Evolutionary conservation across 805 yeast genomes (phyloP).

Genomic region (Candida cerambycidarum): DNA sequence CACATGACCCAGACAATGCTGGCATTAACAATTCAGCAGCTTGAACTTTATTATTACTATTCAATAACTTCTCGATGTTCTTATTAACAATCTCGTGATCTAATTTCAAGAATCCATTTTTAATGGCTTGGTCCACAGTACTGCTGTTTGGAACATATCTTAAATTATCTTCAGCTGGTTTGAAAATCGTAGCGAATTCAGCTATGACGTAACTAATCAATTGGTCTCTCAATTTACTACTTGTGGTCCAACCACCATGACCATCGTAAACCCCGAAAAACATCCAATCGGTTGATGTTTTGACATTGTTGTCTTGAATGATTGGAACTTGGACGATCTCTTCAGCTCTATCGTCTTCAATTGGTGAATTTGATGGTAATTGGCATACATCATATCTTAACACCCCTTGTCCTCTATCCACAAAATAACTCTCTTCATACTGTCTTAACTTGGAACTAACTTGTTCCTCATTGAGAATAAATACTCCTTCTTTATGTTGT

Average conservation of each 20-base stretch:
- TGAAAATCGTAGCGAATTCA: slow-evolving; percentile 68
- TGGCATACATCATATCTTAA: slow-evolving; percentile 86
- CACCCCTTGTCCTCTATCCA: slow-evolving; percentile 86
- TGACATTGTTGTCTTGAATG: slow-evolving; percentile 56
- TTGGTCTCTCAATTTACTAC: slow-evolving; percentile 78
- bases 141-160: slow-evolving; percentile 67
- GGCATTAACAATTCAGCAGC: slow-evolving; percentile 82
- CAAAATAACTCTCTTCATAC: slow-evolving; percentile 74
- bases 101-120: slow-evolving; percentile 73
- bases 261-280: slow-evolving; percentile 97
- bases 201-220: slow-evolving; percentile 73
- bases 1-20: slow-evolving; percentile 95
- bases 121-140: slow-evolving; percentile 75
- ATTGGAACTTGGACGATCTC: slow-evolving; percentile 72
- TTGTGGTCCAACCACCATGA: slow-evolving; percentile 95
- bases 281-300: slow-evolving; percentile 70
- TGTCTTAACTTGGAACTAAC: slow-evolving; percentile 68
- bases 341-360: slow-evolving; percentile 91
- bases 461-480: slow-evolving; percentile 63
- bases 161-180: slow-evolving; percentile 52
- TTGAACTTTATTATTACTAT: slow-evolving; percentile 62
- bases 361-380: slow-evolving; percentile 86
- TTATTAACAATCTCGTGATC: slow-evolving; percentile 85
- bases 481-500: slow-evolving; percentile 55
- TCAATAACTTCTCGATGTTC: slow-evolving; percentile 67